Base-by-base conservation (phyloP, 345 rosid species). In the Eucalyptus microcorys region DNA sequence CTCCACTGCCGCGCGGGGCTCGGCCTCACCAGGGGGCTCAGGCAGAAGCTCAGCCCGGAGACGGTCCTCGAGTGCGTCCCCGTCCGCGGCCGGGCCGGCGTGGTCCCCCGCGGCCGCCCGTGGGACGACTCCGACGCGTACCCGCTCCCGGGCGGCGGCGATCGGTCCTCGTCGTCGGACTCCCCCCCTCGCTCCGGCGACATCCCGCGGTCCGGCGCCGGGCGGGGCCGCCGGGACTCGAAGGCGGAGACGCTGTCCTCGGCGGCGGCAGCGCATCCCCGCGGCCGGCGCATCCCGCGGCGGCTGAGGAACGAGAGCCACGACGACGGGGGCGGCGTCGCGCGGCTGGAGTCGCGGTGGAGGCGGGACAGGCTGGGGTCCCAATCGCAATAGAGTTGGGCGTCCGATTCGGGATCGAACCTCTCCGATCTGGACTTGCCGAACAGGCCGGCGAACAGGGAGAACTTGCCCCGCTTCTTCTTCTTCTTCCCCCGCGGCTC, bases 21-120 rank as follows among this genome's bases (percentile, higher is more conserved):
- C 68, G 97, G 93, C 90, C 99, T 93, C 81, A 96, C 97, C 47
- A 97, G 90, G 49, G 99, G 99, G 90, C 98, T 97, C 92, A 98
- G 89, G 90, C 99, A 98, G 91, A 98, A 95, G 48, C 94, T 91
- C 87, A 97, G 91, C 47, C 95, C 96, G 1, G 99, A 92, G 34
- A 93, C 76, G 90, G 89, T 93, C 88, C 88, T 92, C 95, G 86
- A 86, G 43, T 64, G 92, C 19, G 66, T 80, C 50, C 87, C 91
- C 90, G 55, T 88, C 90, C 89, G 94, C 89, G 88, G 90, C 37
- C 93, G 92, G 88, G 91, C 88, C 34, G 94, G 22, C 90, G 90
- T 91, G 86, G 92, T 94, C 92, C 81, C 93, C 61, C 93, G 87
- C 93, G 91, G 89, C 12, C 61, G 61, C 13, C 84, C 86, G 48